Evolutionary conservation across 495 filamentous ascomycete species (phyloP).

Genomic region (Aspergillus ostianus): DNA sequence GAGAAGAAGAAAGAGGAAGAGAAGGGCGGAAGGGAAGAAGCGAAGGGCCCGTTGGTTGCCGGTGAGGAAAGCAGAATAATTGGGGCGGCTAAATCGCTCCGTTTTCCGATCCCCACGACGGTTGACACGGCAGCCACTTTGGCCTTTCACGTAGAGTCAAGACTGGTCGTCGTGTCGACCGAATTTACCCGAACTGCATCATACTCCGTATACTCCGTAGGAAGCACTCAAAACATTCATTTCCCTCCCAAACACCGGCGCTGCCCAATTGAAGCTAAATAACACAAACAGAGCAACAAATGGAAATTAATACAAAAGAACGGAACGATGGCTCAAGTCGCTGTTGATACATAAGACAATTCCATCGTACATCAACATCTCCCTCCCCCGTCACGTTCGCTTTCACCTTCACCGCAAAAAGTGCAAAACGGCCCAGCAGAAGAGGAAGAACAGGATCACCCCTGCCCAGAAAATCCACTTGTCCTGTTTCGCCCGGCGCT

Average conservation of each 20-base stretch:
- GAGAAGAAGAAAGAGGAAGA: slow-evolving; percentile 14
- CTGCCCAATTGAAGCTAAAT: slow-evolving; percentile 26
- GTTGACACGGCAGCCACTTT: background rate
- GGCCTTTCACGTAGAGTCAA: slow-evolving; percentile 1
- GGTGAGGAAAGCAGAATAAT: slow-evolving; percentile 22
- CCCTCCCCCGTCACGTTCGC: too few relatives aligned
- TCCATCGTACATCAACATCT: background rate
- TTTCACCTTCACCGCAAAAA: slow-evolving; percentile 61
- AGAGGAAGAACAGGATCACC: slow-evolving; percentile 83
- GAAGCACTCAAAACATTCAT: slow-evolving; percentile 7
- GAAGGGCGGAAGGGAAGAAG: slow-evolving; percentile 21
- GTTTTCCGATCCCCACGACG: slow-evolving; percentile 19
- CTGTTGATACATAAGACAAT: background rate
- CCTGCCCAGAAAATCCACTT: slow-evolving; percentile 97
- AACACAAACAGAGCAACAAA: slow-evolving; percentile 7
- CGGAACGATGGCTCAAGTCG: background rate
- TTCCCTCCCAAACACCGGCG: slow-evolving; percentile 33
- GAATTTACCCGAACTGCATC: background rate
- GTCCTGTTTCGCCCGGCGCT: slow-evolving; percentile 86
- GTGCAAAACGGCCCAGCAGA: slow-evolving; percentile 86
- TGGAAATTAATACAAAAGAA: slow-evolving; percentile 1
- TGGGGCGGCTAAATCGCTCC: slow-evolving; percentile 18
- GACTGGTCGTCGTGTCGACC: too few relatives aligned
- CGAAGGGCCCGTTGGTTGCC: slow-evolving; percentile 18
- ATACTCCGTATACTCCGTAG: background rate